phyloP scores from a whole-genome alignment of 2,329 filamentous ascomycete species.

The Metarhizium album region DNA sequence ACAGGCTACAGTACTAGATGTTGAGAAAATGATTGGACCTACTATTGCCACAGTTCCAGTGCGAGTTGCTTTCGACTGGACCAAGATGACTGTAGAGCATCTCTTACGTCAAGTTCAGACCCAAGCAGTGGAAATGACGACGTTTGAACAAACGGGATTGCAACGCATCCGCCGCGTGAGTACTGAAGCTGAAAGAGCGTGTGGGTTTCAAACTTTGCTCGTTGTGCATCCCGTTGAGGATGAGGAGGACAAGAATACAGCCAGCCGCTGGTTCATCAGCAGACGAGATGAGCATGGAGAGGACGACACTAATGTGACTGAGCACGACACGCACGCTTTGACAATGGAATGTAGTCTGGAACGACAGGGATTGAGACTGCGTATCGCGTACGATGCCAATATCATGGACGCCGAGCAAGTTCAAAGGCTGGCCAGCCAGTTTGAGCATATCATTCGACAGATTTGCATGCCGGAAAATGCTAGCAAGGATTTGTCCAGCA shows the following conservation, averaged over 20 bases:
- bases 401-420: neutral
- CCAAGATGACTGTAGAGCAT: constrained; percentile 17
- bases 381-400: constrained; percentile 1
- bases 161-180: constrained; percentile 7
- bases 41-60: constrained; percentile 18
- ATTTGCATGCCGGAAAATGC: constrained; percentile 1
- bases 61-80: constrained; percentile 17
- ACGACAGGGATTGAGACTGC: neutral
- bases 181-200: constrained; percentile 3
- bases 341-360: constrained; percentile 2
- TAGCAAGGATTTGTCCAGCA: neutral
- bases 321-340: constrained; percentile 2
- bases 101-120: constrained; percentile 26
- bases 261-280: neutral
- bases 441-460: constrained; percentile 4
- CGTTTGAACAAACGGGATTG: constrained; percentile 11
- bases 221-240: constrained; percentile 10
- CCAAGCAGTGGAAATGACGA: constrained; percentile 8
- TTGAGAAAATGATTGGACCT: constrained; percentile 16
- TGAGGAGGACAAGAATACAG: neutral
- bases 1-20: constrained; percentile 12
- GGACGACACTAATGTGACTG: constrained; percentile 5
- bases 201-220: constrained; percentile 9
- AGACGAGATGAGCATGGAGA: neutral
- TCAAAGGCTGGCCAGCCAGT: neutral